phyloP scores from a whole-genome alignment of 768 basidiomycete species.

The Naganishia kalamii region DNA sequence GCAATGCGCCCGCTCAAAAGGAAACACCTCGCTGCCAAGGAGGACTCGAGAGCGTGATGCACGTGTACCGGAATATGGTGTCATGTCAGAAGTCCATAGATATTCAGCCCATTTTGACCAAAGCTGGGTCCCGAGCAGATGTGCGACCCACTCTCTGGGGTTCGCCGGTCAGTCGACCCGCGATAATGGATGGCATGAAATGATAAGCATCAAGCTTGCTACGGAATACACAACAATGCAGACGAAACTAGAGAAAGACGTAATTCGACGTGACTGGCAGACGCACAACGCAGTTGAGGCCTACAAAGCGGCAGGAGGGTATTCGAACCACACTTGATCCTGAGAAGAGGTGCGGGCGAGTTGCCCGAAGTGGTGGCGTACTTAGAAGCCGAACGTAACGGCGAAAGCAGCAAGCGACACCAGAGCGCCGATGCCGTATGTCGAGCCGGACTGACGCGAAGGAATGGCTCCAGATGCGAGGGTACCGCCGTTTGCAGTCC shows the following conservation, averaged over 20 bases:
- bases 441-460: no score
- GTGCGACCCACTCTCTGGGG: no score
- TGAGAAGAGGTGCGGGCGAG: neutral
- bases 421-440: neutral
- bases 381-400: neutral
- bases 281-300: conserved; percentile 7
- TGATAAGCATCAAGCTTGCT: conserved; percentile 10
- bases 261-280: neutral
- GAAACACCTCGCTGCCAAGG: neutral
- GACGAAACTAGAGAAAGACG: neutral
- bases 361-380: no score
- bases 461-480: neutral
- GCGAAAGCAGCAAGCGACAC: neutral
- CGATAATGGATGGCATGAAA: neutral
- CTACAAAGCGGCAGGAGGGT: neutral
- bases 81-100: no score
- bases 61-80: no score
- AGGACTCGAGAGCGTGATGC: no score
- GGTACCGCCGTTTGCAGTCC: neutral
- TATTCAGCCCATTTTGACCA: no score
- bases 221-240: neutral
- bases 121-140: no score
- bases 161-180: no score
- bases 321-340: neutral
- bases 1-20: neutral